Evolutionary conservation across 495 filamentous ascomycete species (phyloP), one percentile per base, ranked within the genome.

Genomic region (Penicillium verhagenii): DNA sequence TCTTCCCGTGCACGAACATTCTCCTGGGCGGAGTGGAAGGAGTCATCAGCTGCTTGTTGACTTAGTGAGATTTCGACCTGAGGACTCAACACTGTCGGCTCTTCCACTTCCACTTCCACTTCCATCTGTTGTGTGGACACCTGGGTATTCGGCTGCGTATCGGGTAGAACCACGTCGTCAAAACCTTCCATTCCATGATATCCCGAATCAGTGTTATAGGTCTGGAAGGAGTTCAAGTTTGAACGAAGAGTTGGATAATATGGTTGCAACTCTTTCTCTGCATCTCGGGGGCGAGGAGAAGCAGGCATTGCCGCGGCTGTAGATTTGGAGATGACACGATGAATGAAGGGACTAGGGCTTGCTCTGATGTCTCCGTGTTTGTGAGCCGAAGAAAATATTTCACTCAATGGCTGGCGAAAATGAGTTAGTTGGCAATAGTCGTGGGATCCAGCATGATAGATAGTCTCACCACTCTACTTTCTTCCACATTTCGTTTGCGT

Each of bases 161-260:
- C 66, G 7, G 72, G 60, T 25, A 72, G 50, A 24, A 72, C 61
- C 56, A 73, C 52, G 19, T 71, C 65, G 37, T 75, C 69, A 23
- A 73, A 78, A 60, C 82, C 75, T 73, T 85, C 71, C 82, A 81
- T 86, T 46, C 88, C 90, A 79, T 92, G 86, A 59, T 95, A 95
- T 37, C 91, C 91, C 2, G 91, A 94, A 59, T 96, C 91, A 2
- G 72, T 76, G 52, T 77, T 78, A 25, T 70, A 70, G 43, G 74
- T 72, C 3, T 68, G 54, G 40, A 71, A 68, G 4, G 75, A 76
- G 46, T 77, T 76, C 38, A 76, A 26, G 31, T 74, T 74, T 29
- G 69, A 60, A 20, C 50, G 61, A 52, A 72, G 58, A 47, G 72
- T 63, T 9, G 69, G 70, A 46, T 74, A 71, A 37, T 74, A 51